Evolutionary conservation across 106 monocot species (phyloP), one percentile per base, ranked within the genome.

Genomic region (Gastrodia elata): DNA sequence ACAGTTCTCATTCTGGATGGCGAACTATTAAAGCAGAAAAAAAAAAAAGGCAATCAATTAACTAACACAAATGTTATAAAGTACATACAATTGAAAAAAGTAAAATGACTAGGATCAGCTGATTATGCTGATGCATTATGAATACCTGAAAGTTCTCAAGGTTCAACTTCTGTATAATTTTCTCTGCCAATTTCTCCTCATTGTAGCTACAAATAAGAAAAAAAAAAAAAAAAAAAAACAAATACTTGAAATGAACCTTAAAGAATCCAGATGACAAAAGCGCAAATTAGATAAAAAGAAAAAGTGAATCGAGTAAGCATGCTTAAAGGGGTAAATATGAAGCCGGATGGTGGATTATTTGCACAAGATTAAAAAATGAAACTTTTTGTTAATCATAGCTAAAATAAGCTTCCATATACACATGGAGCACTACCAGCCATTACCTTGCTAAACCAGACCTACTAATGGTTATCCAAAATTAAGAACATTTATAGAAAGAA

Each of bases 61-160:
- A 67, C 35, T 61, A 67, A 67, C 20, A 10, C 15, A 67, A 36
- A 37, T n/a, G 35, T 67, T 27, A 67, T 32, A 38, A 67, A 67
- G 37, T 8, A 2, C 18, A 67, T 5, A 1, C 6, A 5, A 67
- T 20, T 5, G 20, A 0, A 35, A 36, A 15, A 22, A 67, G 6
- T 7, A 67, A 67, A 57, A 67, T 37, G 22, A 67, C 20, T 20
- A 3, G 6, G 13, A 67, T 38, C 18, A 67, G 67, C 27, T 13
- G 61, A 32, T 67, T n/a, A n/a, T n/a, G 67, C 35, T 67, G 46
- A 14, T 18, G 69, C 39, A 26, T n/a, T 1, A 18, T 72, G 2
- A 75, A 35, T 84, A 92, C 97, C 75, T 97, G 97, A 69, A 86
- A 97, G 72, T 91, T 97, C 39, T 84, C 86, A 49, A 97, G 89